Percentiles rank a stretch among this genome's conserved stretches.
phyloP scores from a whole-genome alignment of 2,329 filamentous ascomycete genomes.

The Penicillium palitans region DNA sequence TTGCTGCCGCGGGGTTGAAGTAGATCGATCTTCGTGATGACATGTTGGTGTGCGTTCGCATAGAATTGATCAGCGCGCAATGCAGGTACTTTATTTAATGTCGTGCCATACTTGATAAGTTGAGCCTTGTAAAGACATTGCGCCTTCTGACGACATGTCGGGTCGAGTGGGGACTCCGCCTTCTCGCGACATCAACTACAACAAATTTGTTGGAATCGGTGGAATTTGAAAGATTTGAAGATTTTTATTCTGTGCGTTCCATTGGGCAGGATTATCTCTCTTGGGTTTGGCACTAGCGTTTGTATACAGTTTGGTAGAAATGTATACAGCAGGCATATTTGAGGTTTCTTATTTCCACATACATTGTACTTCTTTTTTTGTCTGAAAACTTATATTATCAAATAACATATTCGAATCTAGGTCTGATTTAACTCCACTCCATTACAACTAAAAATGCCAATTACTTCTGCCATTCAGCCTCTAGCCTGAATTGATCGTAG shows the following conservation, averaged over 20 bases:
- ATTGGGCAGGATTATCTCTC: neutral
- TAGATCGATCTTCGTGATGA: slow-evolving; percentile 29
- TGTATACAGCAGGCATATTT: neutral
- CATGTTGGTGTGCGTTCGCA: slow-evolving; percentile 7
- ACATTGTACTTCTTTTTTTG: neutral
- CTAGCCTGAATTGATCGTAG: slow-evolving; percentile 23
- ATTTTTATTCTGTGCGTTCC: neutral
- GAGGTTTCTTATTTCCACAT: neutral
- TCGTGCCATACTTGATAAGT: neutral
- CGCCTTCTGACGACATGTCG: slow-evolving; percentile 24
- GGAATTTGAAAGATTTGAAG: neutral
- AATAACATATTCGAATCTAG: neutral
- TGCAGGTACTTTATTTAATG: neutral
- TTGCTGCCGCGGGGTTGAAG: slow-evolving; percentile 25
- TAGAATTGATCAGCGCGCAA: neutral
- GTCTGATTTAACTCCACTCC: neutral
- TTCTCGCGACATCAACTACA: neutral
- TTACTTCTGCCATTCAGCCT: neutral
- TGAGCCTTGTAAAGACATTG: slow-evolving; percentile 11
- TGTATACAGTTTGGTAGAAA: neutral
- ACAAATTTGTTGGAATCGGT: neutral
- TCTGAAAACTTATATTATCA: neutral
- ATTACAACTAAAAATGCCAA: neutral
- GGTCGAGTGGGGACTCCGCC: slow-evolving; percentile 6
- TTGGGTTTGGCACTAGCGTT: neutral